phyloP scores from a whole-genome alignment of 352 stramenopile species.

The Phytophthora tubulina region DNA sequence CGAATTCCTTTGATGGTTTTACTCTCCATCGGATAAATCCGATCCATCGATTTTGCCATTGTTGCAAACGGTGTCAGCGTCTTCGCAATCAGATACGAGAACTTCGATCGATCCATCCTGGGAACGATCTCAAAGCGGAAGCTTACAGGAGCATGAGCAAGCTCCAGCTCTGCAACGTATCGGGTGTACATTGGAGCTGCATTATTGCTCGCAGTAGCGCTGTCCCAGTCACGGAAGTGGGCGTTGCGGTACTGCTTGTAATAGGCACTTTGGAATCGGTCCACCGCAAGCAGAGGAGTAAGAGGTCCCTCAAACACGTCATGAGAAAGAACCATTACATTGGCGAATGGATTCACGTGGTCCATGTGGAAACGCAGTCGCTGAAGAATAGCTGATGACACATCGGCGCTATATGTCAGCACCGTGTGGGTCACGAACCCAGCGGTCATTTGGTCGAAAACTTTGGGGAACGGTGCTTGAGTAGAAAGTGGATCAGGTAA shows the following conservation, averaged over 20 bases:
- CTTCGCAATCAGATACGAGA: slow-evolving; percentile 54
- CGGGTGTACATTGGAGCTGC: slow-evolving; percentile 16
- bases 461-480: slow-evolving; percentile 59
- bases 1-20: slow-evolving; percentile 56
- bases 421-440: slow-evolving; percentile 77
- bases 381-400: slow-evolving; percentile 47
- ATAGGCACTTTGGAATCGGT: slow-evolving; percentile 70
- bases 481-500: slow-evolving; percentile 48
- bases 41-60: slow-evolving; percentile 57
- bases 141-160: slow-evolving; percentile 32
- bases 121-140: slow-evolving; percentile 59
- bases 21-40: slow-evolving; percentile 48
- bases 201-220: background rate
- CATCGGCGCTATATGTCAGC: slow-evolving; percentile 63
- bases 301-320: slow-evolving; percentile 74
- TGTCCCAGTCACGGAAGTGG: slow-evolving; percentile 60
- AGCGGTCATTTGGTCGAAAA: slow-evolving; percentile 74
- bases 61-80: slow-evolving; percentile 64
- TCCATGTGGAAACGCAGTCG: slow-evolving; percentile 76
- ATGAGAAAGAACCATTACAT: slow-evolving; percentile 70
- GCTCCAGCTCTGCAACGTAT: slow-evolving; percentile 49
- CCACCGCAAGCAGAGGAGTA: slow-evolving; percentile 57
- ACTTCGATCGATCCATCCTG: slow-evolving; percentile 64
- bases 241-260: slow-evolving; percentile 61
- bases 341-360: slow-evolving; percentile 73